phyloP scores from a whole-genome alignment of 2,329 filamentous ascomycete species.

The Albophoma yamanashiensis region DNA sequence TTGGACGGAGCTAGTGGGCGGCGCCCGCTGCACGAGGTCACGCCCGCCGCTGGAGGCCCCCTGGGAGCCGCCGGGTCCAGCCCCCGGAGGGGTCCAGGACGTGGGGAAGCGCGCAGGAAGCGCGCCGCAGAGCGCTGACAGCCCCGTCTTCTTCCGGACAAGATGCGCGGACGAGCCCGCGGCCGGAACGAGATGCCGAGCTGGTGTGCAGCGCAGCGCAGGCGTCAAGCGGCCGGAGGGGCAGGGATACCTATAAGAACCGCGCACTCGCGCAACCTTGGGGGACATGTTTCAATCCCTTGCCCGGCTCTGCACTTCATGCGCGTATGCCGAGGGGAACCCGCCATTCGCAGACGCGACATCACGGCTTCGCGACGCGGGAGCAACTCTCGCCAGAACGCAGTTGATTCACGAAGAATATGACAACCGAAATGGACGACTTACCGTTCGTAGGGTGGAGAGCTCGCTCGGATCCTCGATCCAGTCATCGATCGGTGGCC shows the following conservation, averaged over 20 bases:
- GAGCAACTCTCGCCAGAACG: background rate
- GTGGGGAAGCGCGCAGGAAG: background rate
- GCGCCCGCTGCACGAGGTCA: background rate
- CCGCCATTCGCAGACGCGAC: background rate
- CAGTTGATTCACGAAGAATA: background rate
- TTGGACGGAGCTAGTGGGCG: background rate
- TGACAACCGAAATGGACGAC: conserved; percentile 1
- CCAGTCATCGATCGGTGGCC: conserved; percentile 32
- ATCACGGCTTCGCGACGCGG: background rate
- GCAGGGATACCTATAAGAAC: background rate
- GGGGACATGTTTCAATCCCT: background rate
- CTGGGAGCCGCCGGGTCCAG: background rate
- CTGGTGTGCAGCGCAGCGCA: background rate
- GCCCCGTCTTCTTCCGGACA: background rate
- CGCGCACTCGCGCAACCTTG: background rate
- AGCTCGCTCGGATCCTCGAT: conserved; percentile 31
- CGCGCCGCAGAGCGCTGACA: background rate
- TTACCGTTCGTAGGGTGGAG: conserved; percentile 39
- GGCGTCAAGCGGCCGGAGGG: background rate
- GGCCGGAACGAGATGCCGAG: background rate
- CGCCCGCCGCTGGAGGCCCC: background rate
- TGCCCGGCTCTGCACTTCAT: background rate
- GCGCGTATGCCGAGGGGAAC: background rate
- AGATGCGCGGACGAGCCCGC: background rate
- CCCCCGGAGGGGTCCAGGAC: background rate